Base-by-base conservation (phyloP, 352 stramenopile genomes). In the Phytophthora sp. region DNA sequence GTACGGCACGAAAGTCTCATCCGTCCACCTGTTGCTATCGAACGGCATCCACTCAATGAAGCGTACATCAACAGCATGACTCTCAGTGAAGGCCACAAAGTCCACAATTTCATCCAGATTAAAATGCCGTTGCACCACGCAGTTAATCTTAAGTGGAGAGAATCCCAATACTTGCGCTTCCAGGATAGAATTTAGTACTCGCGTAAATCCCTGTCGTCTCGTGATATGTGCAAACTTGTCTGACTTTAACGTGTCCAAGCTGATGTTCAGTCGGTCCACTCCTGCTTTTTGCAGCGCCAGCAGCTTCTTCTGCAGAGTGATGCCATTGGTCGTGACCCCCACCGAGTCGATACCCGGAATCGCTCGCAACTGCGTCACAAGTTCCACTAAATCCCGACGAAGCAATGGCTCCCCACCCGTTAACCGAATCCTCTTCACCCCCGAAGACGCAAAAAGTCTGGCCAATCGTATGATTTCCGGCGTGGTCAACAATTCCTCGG, bases 31-130 rank as follows among this genome's bases (percentile, higher is more conserved):
- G 77, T 99, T 99, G 70, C 95, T 95, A 71, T 98, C 93, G 63
- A 99, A 99, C 12, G 97, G 97, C 97, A 99, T 99, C 93, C 96
- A 99, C 85, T 99, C 97, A 67, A 99, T 99, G 69, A 99, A 99
- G 26, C 97, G 90, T 39, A 99, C 88, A 55, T 99, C 91, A 11
- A 99, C 78, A 24, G 76, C 74, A 36, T 87, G 77, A 7, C 92
- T 66, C 33, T 89, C 71, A 6, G 93, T 97, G 45, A 99, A 89
- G n/a, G 79, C 76, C 30, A 98, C 90, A 84, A 99, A 99, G 67
- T 98, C 94, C 12, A 84, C 63, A 16, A 99, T 49, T 71, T 99
- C 96, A 55, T 98, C 81, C 38, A 98, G 75, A 77, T 99, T 99
- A 39, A 98, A 89, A 56, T 95, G 92, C 13, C 94, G 92, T 85